A percentile compares a stretch with the other conserved stretches of the same genome.
Evolutionary conservation across 495 filamentous ascomycete genomes (phyloP).

Genomic region (Talaromyces wortmannii): DNA sequence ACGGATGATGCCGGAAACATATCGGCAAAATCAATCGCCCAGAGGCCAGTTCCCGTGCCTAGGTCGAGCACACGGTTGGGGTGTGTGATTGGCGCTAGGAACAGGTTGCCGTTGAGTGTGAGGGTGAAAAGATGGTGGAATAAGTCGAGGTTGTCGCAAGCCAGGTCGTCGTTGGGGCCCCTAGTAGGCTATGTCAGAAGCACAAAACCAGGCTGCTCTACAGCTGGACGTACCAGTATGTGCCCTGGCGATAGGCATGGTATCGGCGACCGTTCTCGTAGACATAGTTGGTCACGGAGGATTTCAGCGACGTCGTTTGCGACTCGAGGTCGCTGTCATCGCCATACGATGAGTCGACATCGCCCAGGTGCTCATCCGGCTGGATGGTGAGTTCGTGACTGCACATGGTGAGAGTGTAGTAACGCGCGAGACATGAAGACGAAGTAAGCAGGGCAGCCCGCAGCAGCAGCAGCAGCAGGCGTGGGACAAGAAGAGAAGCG

Average conservation of each 20-base stretch:
- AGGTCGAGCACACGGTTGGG: slow-evolving; percentile 39
- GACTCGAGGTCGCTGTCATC: background rate
- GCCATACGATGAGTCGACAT: background rate
- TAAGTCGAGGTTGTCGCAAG: slow-evolving; percentile 19
- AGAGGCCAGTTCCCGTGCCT: slow-evolving; percentile 45
- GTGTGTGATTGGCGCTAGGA: slow-evolving; percentile 27
- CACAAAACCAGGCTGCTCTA: background rate
- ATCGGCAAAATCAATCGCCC: slow-evolving; percentile 41
- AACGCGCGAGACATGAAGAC: background rate
- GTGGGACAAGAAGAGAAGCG: no score
- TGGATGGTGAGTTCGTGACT: background rate
- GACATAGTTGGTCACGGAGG: slow-evolving; percentile 22
- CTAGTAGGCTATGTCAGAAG: background rate
- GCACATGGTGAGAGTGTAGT: background rate
- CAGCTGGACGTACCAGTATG: slow-evolving; percentile 36
- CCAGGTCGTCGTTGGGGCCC: slow-evolving; percentile 17
- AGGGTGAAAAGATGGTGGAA: slow-evolving; percentile 24
- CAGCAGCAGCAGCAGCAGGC: no score
- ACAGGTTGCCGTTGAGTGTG: slow-evolving; percentile 18
- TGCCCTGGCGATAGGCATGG: slow-evolving; percentile 52
- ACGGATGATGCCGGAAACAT: slow-evolving; percentile 8
- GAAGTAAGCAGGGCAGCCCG: background rate
- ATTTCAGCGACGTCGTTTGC: slow-evolving; percentile 14
- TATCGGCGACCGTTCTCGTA: slow-evolving; percentile 60
- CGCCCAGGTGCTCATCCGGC: background rate